Evolutionary conservation across 257 asterid genomes (phyloP), one percentile per base, ranked within the genome.

Genomic region (Haberlea rhodopensis): DNA sequence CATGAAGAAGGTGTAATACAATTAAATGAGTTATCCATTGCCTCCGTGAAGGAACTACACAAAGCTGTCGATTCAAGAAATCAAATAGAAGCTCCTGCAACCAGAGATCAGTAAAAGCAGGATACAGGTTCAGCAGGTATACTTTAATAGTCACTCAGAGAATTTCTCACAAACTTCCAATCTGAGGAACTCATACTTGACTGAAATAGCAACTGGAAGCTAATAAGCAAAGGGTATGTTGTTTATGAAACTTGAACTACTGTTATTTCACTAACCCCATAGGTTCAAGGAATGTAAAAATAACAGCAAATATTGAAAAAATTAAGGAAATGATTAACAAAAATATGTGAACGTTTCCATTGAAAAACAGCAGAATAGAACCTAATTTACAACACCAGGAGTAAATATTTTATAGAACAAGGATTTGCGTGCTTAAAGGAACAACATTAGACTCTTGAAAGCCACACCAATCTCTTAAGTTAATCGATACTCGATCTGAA

Each of bases 381-480:
- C 20, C 27, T 0, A 8, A 40, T 58, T 48, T 45, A 45, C 28
- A 25, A 46, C 31, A 66, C 48, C 63, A 51, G 52, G 34, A 46
- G 70, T 13, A 57, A 70, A 45, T 20, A 64, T 8, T 60, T 51
- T 29, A 67, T 65, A 52, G 16, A 70, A 49, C 49, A 63, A 31
- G 68, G 78, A 75, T 71, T 52, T 48, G 8, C 34, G 22, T 23
- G 65, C 53, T 62, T 69, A 18, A 27, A 53, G 60, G 25, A 77
- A 57, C 67, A 65, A 20, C 62, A 67, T 23, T 15, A 20, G 19
- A 46, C 20, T n/a, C 24, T 22, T 13, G 51, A 28, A 63, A 66
- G 1, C 57, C 64, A 65, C 60, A 72, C 16, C 62, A 71, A 76
- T 72, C 65, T 52, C 66, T 64, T 63, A 78, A 75, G 66, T 71